Evolutionary conservation across 2,329 filamentous ascomycete genomes (phyloP).

Genomic region (Aspergillus puulaauensis): DNA sequence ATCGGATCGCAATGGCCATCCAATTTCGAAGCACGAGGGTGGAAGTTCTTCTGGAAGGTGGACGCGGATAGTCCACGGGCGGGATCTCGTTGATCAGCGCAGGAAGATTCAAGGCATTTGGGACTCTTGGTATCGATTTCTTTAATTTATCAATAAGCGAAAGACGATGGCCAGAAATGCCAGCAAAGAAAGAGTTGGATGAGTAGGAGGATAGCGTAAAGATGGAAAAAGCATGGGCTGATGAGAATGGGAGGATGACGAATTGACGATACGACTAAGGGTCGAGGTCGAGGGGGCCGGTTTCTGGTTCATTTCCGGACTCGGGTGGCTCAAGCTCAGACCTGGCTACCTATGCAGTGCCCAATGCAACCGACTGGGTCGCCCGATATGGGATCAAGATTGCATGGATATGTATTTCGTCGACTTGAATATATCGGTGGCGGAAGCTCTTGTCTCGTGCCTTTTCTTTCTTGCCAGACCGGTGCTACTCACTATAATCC

Average conservation of each 20-base stretch:
- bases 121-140: not conserved
- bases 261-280: slow-evolving; percentile 2
- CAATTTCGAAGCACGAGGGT: slow-evolving; percentile 16
- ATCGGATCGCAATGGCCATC: slow-evolving; percentile 28
- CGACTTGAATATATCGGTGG: not conserved
- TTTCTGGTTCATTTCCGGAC: not conserved
- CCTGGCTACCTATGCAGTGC: not conserved
- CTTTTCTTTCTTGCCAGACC: not conserved
- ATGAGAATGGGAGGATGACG: slow-evolving; percentile 2
- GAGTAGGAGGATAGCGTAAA: slow-evolving; percentile 4
- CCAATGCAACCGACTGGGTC: not conserved
- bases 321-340: not conserved
- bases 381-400: not conserved
- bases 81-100: slow-evolving; percentile 9
- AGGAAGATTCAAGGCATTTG: slow-evolving; percentile 5
- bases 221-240: not conserved
- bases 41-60: not conserved
- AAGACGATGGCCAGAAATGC: not conserved
- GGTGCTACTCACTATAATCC: not conserved
- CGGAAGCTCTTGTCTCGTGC: not conserved
- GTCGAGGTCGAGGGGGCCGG: not conserved
- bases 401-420: not conserved
- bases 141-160: not conserved
- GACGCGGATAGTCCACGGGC: slow-evolving; percentile 7
- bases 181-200: not conserved